Percentiles rank a stretch among this genome's conserved stretches.
Evolutionary conservation across 2,329 filamentous ascomycete genomes (phyloP).

Genomic region (Botrytis cinerea): DNA sequence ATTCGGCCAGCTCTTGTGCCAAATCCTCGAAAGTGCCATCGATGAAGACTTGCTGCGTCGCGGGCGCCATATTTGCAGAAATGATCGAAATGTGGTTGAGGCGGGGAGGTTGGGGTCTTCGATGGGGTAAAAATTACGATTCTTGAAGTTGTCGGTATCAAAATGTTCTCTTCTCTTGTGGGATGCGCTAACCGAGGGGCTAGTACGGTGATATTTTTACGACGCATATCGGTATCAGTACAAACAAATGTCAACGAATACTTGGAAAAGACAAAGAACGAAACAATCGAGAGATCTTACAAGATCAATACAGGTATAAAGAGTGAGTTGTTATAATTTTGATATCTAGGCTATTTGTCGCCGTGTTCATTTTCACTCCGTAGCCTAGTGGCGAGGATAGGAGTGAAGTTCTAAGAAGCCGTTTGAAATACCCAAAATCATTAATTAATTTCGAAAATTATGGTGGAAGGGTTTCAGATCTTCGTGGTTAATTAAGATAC

Average conservation of each 20-base stretch:
- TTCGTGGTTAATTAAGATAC: too few relatives aligned
- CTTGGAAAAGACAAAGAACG: conserved; percentile 4
- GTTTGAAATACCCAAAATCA: not conserved
- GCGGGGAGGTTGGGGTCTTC: conserved; percentile 21
- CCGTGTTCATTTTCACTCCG: not conserved
- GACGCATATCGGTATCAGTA: conserved; percentile 2
- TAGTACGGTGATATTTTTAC: conserved; percentile 21
- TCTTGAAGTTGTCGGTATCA: conserved; percentile 25
- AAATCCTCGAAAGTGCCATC: conserved; percentile 95
- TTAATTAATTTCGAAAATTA: not conserved
- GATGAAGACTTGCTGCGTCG: conserved; percentile 62
- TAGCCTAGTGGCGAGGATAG: not conserved
- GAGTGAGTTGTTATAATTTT: not conserved
- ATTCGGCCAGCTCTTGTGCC: conserved; percentile 90
- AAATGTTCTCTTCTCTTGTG: conserved; percentile 26
- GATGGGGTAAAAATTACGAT: conserved; percentile 25
- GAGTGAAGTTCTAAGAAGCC: not conserved
- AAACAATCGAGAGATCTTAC: not conserved
- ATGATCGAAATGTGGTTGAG: conserved; percentile 24
- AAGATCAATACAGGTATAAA: not conserved
- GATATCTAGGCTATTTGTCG: not conserved
- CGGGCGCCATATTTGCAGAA: conserved; percentile 34
- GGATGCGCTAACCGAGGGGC: conserved; percentile 26
- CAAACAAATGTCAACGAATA: not conserved
- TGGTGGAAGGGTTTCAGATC: not conserved